These are phyloP conservation scores for Cercis canadensis DNA, from an alignment of 306 rosid genomes.

Conservation along the genomic window DNA sequence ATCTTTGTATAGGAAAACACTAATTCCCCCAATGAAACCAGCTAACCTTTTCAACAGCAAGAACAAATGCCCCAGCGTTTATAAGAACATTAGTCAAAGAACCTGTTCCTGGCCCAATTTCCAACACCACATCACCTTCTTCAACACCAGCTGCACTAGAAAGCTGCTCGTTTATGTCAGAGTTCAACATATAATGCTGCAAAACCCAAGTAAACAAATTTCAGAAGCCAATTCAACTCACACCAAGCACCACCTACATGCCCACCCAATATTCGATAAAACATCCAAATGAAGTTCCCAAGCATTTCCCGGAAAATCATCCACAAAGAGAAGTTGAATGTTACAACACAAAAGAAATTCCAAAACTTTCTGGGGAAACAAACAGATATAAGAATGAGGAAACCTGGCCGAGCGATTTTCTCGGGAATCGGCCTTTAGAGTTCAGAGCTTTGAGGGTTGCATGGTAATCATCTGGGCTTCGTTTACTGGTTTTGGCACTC, in stretches of 20 bases:
- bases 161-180: conserved; percentile 74
- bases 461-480: conserved; percentile 66
- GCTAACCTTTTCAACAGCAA: conserved; percentile 87
- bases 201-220: conserved; percentile 28
- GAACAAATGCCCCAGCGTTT: conserved; percentile 71
- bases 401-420: conserved; percentile 95
- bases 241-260: background rate
- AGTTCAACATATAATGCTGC: conserved; percentile 92
- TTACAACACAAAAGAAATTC: background rate
- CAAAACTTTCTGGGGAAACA: conserved; percentile 22
- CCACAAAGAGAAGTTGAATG: conserved; percentile 2
- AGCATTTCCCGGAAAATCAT: background rate
- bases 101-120: conserved; percentile 96
- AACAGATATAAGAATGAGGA: background rate
- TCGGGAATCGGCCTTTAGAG: conserved; percentile 83
- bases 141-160: conserved; percentile 63
- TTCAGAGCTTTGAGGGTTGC: conserved; percentile 83
- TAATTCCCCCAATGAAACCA: conserved; percentile 25
- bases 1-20: background rate
- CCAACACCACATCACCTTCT: conserved; percentile 79
- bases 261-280: conserved; percentile 38
- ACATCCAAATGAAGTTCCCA: conserved; percentile 31
- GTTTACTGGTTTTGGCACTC: conserved; percentile 30
- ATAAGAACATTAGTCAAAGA: conserved; percentile 84
- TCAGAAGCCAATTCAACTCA: conserved; percentile 23